These are phyloP conservation scores for Plantago elongata DNA, from an alignment of 257 asterid genomes.

Conservation along the genomic window DNA sequence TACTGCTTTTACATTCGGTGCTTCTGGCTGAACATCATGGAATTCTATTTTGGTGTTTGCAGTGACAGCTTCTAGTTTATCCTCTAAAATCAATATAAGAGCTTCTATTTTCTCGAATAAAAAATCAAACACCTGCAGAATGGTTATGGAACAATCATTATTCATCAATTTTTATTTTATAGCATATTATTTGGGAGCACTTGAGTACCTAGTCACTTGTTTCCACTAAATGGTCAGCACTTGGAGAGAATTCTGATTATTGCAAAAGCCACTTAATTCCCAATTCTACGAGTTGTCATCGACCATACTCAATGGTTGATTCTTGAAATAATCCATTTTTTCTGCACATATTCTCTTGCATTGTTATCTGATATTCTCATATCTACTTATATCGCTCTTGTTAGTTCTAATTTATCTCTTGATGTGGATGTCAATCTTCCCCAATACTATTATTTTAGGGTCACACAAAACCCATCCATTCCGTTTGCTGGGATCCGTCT, in stretches of 20 bases:
- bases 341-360: neutral
- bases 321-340: neutral
- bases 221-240: neutral
- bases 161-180: neutral
- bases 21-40: neutral
- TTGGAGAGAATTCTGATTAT: neutral
- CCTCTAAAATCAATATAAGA: no score
- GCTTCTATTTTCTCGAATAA: no score
- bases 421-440: constrained; percentile 1
- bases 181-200: neutral
- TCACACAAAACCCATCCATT: constrained; percentile 63
- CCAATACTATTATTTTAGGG: constrained; percentile 38
- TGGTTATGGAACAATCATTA: neutral
- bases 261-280: neutral
- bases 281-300: neutral
- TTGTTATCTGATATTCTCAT: neutral
- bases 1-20: neutral
- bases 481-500: constrained; percentile 82
- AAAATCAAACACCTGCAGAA: no score
- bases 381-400: no score
- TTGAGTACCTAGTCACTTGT: neutral
- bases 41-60: no score
- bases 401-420: neutral
- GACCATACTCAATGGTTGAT: neutral
- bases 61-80: no score